Base-by-base conservation (phyloP, 345 rosid species). In the Melastoma malabathricum region DNA sequence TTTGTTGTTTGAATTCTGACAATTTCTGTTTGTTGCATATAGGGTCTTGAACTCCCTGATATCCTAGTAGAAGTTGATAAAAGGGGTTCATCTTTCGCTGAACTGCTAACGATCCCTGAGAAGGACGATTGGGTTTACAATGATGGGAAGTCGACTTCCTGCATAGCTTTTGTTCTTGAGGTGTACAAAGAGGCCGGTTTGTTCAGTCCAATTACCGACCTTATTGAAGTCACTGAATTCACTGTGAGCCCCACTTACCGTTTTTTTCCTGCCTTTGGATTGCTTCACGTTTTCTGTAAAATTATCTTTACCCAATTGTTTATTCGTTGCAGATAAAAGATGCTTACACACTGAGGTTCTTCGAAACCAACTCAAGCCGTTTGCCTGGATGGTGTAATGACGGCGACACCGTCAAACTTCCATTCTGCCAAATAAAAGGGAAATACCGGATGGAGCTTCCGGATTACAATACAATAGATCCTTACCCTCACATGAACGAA, bases 171-270 rank as follows among this genome's bases (percentile, higher is more conserved):
- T 51, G 60, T 88, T 61, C 97, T 88, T 34, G 95, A 88, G 73
- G 71, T 93, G 79, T 93, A 88, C 70, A 93, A 93, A 76, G 99
- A 70, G 60, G 95, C 86, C 20, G 95, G 99, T n/a, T 70, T 88
- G 16, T 93, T 93, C 55, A 74, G 70, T 68, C 94, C 88, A 46
- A 63, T 77, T 57, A 56, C 82, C 23, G 60, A 65, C 66, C 70
- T 78, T 46, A 59, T 93, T 48, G 95, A 93, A 78, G 97, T 88
- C 63, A 88, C 99, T 1, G 95, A 93, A 60, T 88, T 93, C 72
- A 93, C 99, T 55, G 97, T 89, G 60, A 75, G 85, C 6, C 22
- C 44, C 13, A 16, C n/a, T 41, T 13, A 4, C 22, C 23, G 4
- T 20, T 10, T 2, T 45, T 22, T 34, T 47, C 9, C 0, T 15